These are phyloP conservation scores for Leucocoprinus sp. DNA, from an alignment of 768 basidiomycete species.

Conservation along the genomic window DNA sequence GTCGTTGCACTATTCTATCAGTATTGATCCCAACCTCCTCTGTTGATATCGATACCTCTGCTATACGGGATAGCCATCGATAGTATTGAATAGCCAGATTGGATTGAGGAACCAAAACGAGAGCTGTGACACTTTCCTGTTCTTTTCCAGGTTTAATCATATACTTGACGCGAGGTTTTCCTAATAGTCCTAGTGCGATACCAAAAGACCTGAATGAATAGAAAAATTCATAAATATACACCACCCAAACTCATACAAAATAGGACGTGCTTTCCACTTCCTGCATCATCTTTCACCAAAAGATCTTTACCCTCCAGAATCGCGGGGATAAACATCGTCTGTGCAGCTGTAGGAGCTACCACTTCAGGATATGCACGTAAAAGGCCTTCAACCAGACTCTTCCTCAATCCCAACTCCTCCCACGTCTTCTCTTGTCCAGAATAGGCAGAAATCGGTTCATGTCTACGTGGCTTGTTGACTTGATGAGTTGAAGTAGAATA, in stretches of 20 bases:
- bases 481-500: background rate
- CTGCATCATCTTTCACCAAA: slow-evolving; percentile 62
- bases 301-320: slow-evolving; percentile 50
- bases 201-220: slow-evolving; percentile 57
- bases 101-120: slow-evolving; percentile 65
- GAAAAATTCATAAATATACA: background rate
- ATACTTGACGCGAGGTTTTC: slow-evolving; percentile 34
- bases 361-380: slow-evolving; percentile 56
- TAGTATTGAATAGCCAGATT: slow-evolving; percentile 63
- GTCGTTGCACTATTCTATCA: slow-evolving; percentile 41
- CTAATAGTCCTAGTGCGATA: slow-evolving; percentile 55
- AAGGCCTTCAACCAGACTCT: slow-evolving; percentile 40
- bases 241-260: too few relatives aligned
- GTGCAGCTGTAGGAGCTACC: slow-evolving; percentile 47
- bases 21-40: slow-evolving; percentile 20
- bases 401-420: slow-evolving; percentile 44
- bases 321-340: slow-evolving; percentile 54
- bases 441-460: background rate
- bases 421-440: slow-evolving; percentile 24
- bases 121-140: slow-evolving; percentile 34
- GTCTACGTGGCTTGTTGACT: background rate
- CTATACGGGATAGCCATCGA: slow-evolving; percentile 55
- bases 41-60: slow-evolving; percentile 23
- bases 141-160: slow-evolving; percentile 16
- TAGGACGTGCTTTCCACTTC: slow-evolving; percentile 64